Base-by-base conservation (phyloP, 805 yeast genomes). In the Danielozyma ontarioensis region DNA sequence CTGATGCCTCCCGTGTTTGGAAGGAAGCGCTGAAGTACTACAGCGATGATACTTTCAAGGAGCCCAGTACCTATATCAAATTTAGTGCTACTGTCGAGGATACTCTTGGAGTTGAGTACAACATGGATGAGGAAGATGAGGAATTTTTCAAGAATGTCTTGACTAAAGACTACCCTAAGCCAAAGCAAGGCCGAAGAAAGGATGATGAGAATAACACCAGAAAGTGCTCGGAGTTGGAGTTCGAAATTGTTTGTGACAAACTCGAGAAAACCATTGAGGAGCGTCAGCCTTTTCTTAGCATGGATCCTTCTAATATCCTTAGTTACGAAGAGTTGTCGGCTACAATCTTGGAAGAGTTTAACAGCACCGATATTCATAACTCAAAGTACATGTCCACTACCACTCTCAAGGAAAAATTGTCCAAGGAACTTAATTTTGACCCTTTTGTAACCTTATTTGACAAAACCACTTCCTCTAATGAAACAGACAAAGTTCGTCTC, bases 61-160 rank as follows among this genome's bases (percentile, higher is more conserved):
- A 78, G 40, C 96, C 97, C 0, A 76, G 77, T 14, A 69, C 83
- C 8, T 90, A 88, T 54, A 84, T 93, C 36, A 82, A 87, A 46
- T 85, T 85, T 47, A 83, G 95, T 27, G 94, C 96, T 4, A 90
- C 96, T 0, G 93, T 90, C n/a, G 97, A 93, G 51, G 97, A 93
- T 54, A 84, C 95, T 15, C 70, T 78, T 13, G 96, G 97, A 1
- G 78, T 83, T 29, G 78, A 78, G 13, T 93, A 89, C 59, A 80
- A 80, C 58, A 77, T 93, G 83, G 97, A 93, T 59, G 97, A 90
- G 56, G 70, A 48, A 5, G 98, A 93, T 59, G 94, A 79, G 22
- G 75, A 57, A 37, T 90, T 82, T 50, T 59, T 87, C 31, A 55
- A 49, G 3, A 52, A 64, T 10, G 43, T 41, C 12, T 45, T 72